A percentile compares a stretch with the other conserved stretches of the same genome.
phyloP scores from a whole-genome alignment of 352 stramenopile genomes.

The Globisporangium sylvaticum region DNA sequence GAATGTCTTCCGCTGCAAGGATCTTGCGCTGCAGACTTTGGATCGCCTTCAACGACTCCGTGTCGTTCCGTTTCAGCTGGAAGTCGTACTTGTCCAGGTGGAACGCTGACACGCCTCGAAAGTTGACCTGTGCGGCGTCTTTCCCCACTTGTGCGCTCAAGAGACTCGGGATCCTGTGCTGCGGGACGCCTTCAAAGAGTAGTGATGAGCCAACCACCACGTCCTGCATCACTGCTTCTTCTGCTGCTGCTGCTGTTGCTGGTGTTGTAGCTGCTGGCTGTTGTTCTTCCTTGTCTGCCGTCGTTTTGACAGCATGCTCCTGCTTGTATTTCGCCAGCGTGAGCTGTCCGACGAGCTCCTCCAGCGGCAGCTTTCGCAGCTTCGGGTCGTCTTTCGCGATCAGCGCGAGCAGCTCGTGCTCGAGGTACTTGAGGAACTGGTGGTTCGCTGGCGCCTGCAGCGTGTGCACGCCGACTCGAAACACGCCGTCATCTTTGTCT shows the following conservation, averaged over 20 bases:
- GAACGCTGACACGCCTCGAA: slow-evolving; percentile 10
- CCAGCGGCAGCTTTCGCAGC: slow-evolving; percentile 25
- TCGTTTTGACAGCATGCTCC: background rate
- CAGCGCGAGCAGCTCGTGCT: slow-evolving; percentile 23
- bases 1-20: slow-evolving; percentile 2
- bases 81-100: slow-evolving; percentile 13
- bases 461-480: slow-evolving; percentile 26
- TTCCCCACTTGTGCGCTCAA: slow-evolving; percentile 12
- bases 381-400: slow-evolving; percentile 20
- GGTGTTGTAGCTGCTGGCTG: background rate
- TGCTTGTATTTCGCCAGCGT: slow-evolving; percentile 21
- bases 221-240: background rate
- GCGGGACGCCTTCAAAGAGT: slow-evolving; percentile 22
- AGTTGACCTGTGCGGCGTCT: background rate
- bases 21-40: background rate
- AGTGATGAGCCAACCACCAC: slow-evolving; percentile 18
- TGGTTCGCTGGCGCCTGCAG: slow-evolving; percentile 29
- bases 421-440: slow-evolving; percentile 26
- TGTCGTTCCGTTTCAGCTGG: background rate
- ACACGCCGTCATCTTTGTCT: background rate
- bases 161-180: slow-evolving; percentile 16
- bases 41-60: background rate
- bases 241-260: background rate
- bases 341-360: slow-evolving; percentile 26
- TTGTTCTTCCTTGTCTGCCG: background rate